Conservation (phyloP, 352 stramenopile species). For the Phytophthora sp. region DNA sequence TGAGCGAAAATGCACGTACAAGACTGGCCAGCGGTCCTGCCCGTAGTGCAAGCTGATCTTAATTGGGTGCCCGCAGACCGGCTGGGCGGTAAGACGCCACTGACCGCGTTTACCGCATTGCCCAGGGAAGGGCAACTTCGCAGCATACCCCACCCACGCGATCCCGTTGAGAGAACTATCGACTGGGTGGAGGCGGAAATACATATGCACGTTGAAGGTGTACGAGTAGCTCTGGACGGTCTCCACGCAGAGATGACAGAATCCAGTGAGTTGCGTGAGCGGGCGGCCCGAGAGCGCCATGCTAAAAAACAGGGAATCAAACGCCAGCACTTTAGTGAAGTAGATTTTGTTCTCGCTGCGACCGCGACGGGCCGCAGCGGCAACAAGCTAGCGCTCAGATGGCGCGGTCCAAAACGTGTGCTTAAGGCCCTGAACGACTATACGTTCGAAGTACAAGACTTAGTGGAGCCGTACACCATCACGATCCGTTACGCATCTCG, state of each 20-base stretch:
- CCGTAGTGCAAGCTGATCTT: constrained; percentile 17
- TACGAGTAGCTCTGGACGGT: constrained; percentile 8
- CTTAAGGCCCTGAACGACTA: constrained; percentile 10
- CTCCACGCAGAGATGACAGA: background rate
- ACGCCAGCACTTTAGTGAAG: constrained; percentile 16
- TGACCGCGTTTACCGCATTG: constrained; percentile 25
- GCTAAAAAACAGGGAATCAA: constrained; percentile 2
- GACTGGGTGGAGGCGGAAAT: constrained; percentile 21
- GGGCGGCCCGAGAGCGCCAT: constrained; percentile 8
- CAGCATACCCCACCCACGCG: constrained; percentile 3
- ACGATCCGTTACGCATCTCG: constrained; percentile 3
- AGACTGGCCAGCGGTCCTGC: background rate
- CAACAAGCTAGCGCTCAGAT: constrained; percentile 26
- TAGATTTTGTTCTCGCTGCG: constrained; percentile 27
- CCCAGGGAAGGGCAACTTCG: constrained; percentile 1
- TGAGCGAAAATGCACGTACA: background rate
- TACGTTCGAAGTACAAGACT: constrained; percentile 34
- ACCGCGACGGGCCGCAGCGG: background rate
- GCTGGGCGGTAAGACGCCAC: background rate
- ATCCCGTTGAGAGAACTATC: background rate
- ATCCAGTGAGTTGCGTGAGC: constrained; percentile 12
- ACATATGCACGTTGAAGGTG: background rate
- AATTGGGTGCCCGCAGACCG: constrained; percentile 19
- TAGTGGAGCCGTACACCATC: constrained; percentile 9
- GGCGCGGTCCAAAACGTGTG: constrained; percentile 21